phyloP scores from a whole-genome alignment of 1,139 yeast species.

The Pichia inconspicua region DNA sequence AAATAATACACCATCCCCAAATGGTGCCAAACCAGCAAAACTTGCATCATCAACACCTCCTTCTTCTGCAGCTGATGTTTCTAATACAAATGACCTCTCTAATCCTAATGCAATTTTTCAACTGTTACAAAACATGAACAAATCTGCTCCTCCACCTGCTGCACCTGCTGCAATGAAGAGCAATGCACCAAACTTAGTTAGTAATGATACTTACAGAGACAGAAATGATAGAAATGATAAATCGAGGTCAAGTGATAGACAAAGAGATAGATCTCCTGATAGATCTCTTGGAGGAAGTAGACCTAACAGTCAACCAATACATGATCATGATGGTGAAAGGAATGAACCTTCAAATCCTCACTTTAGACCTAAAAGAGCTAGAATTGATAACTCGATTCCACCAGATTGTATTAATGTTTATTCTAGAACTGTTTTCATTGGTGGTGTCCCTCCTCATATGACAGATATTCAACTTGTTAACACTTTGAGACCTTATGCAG shows the following conservation, averaged over 20 bases:
- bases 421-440: conserved; percentile 86
- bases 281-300: conserved; percentile 20
- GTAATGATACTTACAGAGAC: conserved; percentile 19
- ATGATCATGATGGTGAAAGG: conserved; percentile 43
- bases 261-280: conserved; percentile 53
- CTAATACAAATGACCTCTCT: conserved; percentile 26
- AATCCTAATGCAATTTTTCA: conserved; percentile 40
- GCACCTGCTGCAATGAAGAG: background rate
- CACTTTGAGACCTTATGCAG: conserved; percentile 80
- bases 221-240: conserved; percentile 18
- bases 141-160: conserved; percentile 12
- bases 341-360: conserved; percentile 66
- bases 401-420: conserved; percentile 75
- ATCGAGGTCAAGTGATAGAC: conserved; percentile 32
- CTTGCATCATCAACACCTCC: conserved; percentile 11
- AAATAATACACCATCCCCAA: conserved; percentile 23
- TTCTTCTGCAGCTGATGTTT: conserved; percentile 14
- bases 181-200: background rate
- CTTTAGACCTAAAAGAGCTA: conserved; percentile 62
- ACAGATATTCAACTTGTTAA: conserved; percentile 62
- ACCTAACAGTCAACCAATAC: conserved; percentile 10
- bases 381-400: conserved; percentile 65
- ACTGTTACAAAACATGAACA: conserved; percentile 33
- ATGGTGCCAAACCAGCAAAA: conserved; percentile 15
- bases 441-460: conserved; percentile 85